Base-by-base conservation (phyloP, 2,329 filamentous ascomycete genomes). In the Davidsoniella australis region DNA sequence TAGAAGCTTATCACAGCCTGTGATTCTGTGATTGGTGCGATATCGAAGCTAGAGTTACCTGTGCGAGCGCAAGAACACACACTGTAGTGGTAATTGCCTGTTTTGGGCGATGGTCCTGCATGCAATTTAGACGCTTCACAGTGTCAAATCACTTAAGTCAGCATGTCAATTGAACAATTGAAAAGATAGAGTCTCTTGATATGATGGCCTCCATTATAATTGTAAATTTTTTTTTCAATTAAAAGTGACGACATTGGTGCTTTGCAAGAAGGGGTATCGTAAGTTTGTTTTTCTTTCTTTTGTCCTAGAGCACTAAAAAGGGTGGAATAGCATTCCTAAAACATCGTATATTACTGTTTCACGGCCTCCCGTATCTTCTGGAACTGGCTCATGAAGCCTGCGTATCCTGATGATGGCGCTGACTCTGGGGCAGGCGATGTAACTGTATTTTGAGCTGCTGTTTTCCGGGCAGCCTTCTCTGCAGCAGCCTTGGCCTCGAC, bases 371-470 rank as follows among this genome's bases (percentile, higher is more conserved):
- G 67, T 51, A 79, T 66, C 61, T 75, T 76, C 61, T 78, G 75
- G 52, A 78, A 61, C 60, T 79, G 76, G 61, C 70, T 78, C 56
- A 80, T 77, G 48, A 80, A 78, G 0, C 72, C 73, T 1, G 70
- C 69, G 0, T 49, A 53, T 2, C 47, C 50, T n/a, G 66, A 61
- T 47, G 66, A 63, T 2, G 65, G 61, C 57, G 65, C 70, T 49
- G 59, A 63, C 46, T 72, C 70, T 23, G 63, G 61, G 33, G 57
- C 62, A 29, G 57, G 57, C 44, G 56, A 56, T 36, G 58, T 57
- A 47, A 47, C 59, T 51, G 49, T 54, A 52, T 49, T 56, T 53
- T 50, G 24, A 58, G 16, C 20, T 17, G 36, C 36, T 23, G 36
- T 55, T 50, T 60, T 64, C 26, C 14, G 36, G 57, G 63, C 59